Evolutionary conservation across 495 filamentous ascomycete genomes (phyloP).

Genomic region (Sordaria brevicollis): DNA sequence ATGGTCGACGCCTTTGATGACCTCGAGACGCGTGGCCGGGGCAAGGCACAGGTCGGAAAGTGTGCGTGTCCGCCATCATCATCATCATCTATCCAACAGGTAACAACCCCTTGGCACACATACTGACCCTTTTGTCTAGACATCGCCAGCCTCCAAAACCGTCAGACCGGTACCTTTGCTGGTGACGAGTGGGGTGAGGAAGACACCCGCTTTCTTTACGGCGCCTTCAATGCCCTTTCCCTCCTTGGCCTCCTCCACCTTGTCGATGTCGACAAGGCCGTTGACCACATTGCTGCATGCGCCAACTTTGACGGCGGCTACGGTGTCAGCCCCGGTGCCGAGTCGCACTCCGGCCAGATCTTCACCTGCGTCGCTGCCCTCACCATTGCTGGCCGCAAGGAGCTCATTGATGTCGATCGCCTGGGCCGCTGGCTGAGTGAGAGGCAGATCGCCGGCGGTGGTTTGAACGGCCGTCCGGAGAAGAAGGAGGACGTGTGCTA

Average conservation of each 20-base stretch:
- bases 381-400: conserved; percentile 68
- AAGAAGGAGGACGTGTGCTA: conserved; percentile 97
- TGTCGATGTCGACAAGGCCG: conserved; percentile 69
- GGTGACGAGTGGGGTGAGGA: conserved; percentile 95
- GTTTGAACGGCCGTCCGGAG: conserved; percentile 88
- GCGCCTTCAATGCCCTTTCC: conserved; percentile 76
- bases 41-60: conserved; percentile 59
- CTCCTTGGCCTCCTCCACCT: conserved; percentile 60
- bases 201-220: conserved; percentile 90
- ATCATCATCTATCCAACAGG: not conserved
- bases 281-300: conserved; percentile 66
- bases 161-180: conserved; percentile 70
- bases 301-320: conserved; percentile 91
- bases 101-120: not conserved
- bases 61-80: too few relatives aligned
- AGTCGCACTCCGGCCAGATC: conserved; percentile 87
- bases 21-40: conserved; percentile 59
- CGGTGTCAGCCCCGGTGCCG: conserved; percentile 76
- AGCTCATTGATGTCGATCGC: conserved; percentile 72
- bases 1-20: conserved; percentile 75
- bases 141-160: conserved; percentile 73
- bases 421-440: conserved; percentile 89
- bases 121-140: conserved; percentile 38
- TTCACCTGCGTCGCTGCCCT: conserved; percentile 91
- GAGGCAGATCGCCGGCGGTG: conserved; percentile 75